Evolutionary conservation across 2,329 filamentous ascomycete genomes (phyloP).

Genomic region (Neonectria neomacrospora): DNA sequence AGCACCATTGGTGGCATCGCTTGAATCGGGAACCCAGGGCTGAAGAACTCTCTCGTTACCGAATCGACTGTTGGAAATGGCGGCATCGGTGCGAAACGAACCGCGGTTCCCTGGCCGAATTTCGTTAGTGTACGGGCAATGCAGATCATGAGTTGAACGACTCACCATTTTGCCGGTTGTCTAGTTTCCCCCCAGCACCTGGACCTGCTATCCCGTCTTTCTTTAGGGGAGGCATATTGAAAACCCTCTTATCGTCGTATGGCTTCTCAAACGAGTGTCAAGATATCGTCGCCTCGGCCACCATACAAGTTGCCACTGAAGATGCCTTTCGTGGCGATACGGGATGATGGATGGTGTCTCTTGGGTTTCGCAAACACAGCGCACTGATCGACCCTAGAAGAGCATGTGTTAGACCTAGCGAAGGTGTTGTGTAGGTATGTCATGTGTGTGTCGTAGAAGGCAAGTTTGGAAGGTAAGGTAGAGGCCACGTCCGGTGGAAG

Average conservation of each 20-base stretch:
- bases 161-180: constrained; percentile 53
- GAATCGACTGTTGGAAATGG: constrained; percentile 81
- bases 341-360: constrained; percentile 24
- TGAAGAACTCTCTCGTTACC: constrained; percentile 81
- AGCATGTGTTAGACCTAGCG: constrained; percentile 22
- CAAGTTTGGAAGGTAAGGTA: constrained; percentile 23
- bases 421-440: constrained; percentile 1
- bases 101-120: constrained; percentile 67
- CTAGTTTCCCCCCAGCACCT: constrained; percentile 44
- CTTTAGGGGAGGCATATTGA: constrained; percentile 53
- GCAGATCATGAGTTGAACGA: constrained; percentile 14
- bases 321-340: constrained; percentile 32
- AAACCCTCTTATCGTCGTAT: constrained; percentile 36
- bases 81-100: constrained; percentile 85
- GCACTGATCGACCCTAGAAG: constrained; percentile 27
- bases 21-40: constrained; percentile 78
- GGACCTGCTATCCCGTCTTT: constrained; percentile 51
- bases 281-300: constrained; percentile 35
- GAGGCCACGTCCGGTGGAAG: constrained; percentile 35
- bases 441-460: constrained; percentile 7
- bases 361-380: constrained; percentile 32
- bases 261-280: constrained; percentile 41
- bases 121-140: constrained; percentile 25
- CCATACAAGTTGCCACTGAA: constrained; percentile 40
- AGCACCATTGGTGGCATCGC: constrained; percentile 73